phyloP scores from a whole-genome alignment of 2,329 filamentous ascomycete species.

The Torrubiellomyces zombiae region DNA sequence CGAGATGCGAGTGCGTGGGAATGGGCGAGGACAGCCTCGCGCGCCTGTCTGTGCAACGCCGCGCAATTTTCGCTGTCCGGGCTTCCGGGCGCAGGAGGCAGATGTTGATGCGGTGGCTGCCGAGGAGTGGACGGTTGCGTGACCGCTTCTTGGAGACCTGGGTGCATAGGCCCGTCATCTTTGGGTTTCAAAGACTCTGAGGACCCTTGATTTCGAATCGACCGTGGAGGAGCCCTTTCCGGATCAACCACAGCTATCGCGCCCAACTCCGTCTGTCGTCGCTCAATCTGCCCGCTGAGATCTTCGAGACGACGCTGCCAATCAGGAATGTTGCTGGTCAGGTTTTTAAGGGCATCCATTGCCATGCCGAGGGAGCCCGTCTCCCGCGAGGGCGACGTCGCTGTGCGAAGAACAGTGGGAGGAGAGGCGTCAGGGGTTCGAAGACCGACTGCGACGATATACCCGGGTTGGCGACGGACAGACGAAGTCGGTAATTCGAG shows the following conservation, averaged over 20 bases:
- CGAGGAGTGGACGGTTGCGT: conserved; percentile 3
- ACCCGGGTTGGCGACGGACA: too few species aligned
- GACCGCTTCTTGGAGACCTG: conserved; percentile 5
- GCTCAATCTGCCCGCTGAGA: conserved; percentile 42
- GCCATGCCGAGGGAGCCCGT: conserved; percentile 19
- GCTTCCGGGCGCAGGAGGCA: conserved; percentile 12
- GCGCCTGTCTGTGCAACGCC: conserved; percentile 19
- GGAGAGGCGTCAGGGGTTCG: conserved; percentile 15
- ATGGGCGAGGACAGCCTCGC: conserved; percentile 28
- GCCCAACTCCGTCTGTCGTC: conserved; percentile 44
- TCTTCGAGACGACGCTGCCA: conserved; percentile 44
- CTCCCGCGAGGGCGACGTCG: conserved; percentile 12
- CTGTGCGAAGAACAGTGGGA: conserved; percentile 10
- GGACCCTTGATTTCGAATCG: conserved; percentile 33
- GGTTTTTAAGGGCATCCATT: conserved; percentile 39
- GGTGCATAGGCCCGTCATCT: conserved; percentile 21
- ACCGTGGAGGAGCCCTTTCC: conserved; percentile 18
- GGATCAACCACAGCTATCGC: conserved; percentile 19
- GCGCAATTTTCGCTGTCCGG: conserved; percentile 5
- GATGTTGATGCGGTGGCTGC: conserved; percentile 8
- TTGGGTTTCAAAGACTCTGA: conserved; percentile 35
- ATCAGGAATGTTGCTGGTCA: conserved; percentile 39
- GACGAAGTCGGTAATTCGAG: too few species aligned
- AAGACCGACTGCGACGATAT: conserved; percentile 9
- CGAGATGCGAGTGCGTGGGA: conserved; percentile 28